A percentile compares a stretch with the other conserved stretches of the same genome.
phyloP scores from a whole-genome alignment of 108 stramenopile species.

The Licmophora abbreviata region DNA sequence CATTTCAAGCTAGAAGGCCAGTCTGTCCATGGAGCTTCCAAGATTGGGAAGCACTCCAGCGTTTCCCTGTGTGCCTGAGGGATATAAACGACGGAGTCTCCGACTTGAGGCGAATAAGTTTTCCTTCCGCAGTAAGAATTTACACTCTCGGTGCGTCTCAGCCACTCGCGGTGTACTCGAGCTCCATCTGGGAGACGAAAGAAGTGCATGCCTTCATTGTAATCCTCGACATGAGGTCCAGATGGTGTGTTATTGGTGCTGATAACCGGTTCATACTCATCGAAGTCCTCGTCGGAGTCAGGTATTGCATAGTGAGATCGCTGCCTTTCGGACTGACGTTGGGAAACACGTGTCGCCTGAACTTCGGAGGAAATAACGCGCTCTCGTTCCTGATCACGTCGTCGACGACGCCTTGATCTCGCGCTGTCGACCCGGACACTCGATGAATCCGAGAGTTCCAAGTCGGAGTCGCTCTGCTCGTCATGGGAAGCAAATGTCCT shows the following conservation, averaged over 20 bases:
- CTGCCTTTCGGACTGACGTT: slow-evolving; percentile 9
- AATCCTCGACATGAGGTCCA: slow-evolving; percentile 57
- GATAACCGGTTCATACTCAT: slow-evolving; percentile 34
- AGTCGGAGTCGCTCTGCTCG: no score
- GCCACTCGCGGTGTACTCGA: slow-evolving; percentile 48
- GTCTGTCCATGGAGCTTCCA: slow-evolving; percentile 66
- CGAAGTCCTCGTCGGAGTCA: slow-evolving; percentile 50
- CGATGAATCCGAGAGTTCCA: neutral
- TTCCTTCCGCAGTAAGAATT: slow-evolving; percentile 46
- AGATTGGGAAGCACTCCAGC: slow-evolving; percentile 44
- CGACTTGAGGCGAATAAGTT: slow-evolving; percentile 70
- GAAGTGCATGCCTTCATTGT: slow-evolving; percentile 39
- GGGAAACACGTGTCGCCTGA: slow-evolving; percentile 26
- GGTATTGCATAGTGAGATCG: slow-evolving; percentile 2
- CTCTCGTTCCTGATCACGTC: slow-evolving; percentile 12
- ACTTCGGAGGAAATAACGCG: slow-evolving; percentile 5
- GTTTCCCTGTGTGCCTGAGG: slow-evolving; percentile 73
- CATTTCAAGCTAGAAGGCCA: slow-evolving; percentile 62
- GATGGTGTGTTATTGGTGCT: slow-evolving; percentile 67
- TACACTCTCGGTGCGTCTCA: slow-evolving; percentile 42
- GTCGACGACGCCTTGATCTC: slow-evolving; percentile 2
- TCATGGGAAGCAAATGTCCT: no score
- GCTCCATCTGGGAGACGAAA: slow-evolving; percentile 37
- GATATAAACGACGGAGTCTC: slow-evolving; percentile 83
- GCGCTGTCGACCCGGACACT: neutral